Evolutionary conservation across 2,329 filamentous ascomycete genomes (phyloP).

Genomic region (Penicillium paneum): DNA sequence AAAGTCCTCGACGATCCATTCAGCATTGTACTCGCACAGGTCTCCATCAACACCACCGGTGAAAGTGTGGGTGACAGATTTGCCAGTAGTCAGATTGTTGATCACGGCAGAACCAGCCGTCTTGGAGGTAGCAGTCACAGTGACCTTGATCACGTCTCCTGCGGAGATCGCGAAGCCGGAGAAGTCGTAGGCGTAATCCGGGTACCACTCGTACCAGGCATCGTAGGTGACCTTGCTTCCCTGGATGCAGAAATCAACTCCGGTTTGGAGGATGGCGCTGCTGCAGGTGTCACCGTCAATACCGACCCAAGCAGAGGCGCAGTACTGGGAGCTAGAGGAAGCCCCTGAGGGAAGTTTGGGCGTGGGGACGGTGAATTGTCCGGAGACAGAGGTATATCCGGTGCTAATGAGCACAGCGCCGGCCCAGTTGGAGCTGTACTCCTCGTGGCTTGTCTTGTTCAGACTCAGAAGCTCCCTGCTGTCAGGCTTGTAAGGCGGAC

Average conservation of each 20-base stretch:
- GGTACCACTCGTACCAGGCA: conserved; percentile 61
- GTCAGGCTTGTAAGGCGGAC: conserved; percentile 28
- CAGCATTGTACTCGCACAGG: conserved; percentile 56
- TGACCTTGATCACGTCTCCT: conserved; percentile 43
- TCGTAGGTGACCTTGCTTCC: conserved; percentile 44
- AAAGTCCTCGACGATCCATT: conserved; percentile 61
- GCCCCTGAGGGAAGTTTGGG: conserved; percentile 39
- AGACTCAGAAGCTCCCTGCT: conserved; percentile 24
- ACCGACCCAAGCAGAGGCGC: conserved; percentile 56
- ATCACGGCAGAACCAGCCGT: conserved; percentile 43
- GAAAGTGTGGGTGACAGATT: conserved; percentile 51
- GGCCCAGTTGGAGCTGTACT: conserved; percentile 56
- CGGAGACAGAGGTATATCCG: conserved; percentile 51
- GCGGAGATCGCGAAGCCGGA: conserved; percentile 42
- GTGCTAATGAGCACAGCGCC: conserved; percentile 54
- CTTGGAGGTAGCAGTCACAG: conserved; percentile 40
- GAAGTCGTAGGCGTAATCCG: conserved; percentile 54
- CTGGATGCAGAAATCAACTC: conserved; percentile 52
- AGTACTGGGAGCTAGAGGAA: conserved; percentile 34
- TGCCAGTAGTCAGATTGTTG: conserved; percentile 50
- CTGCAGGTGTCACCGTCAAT: conserved; percentile 57
- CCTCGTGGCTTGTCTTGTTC: conserved; percentile 41
- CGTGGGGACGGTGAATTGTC: conserved; percentile 52
- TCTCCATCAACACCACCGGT: conserved; percentile 32
- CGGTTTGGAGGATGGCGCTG: conserved; percentile 55